Evolutionary conservation across 768 basidiomycete genomes (phyloP), one percentile per base, ranked within the genome.

Genomic region (Tulasnella sp.): DNA sequence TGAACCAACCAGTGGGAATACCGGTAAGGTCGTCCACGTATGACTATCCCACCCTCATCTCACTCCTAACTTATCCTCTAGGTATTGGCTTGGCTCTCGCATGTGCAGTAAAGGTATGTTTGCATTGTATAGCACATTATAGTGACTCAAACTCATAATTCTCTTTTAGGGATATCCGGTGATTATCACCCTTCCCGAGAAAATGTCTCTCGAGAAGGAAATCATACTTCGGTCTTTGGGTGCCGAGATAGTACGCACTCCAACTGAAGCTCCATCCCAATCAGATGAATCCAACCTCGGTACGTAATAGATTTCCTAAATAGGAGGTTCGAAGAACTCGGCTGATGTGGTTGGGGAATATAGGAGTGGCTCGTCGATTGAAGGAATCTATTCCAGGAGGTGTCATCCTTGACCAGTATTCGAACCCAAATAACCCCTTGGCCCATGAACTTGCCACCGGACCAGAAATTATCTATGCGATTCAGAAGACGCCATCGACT

Each of bases 201-300:
- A 96, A 70, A 98, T 96, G 93, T 90, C 87, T 4, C 65, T 79
- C 75, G 93, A 99, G 68, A 99, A 99, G 65, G 90, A 91, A 67
- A 87, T 87, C 1, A 75, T 87, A 20, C 72, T 99, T 25, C 80
- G 87, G 34, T 89, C 90, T 0, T 74, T 96, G 8, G 93, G 95
- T 3, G 95, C 95, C 2, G 83, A 90, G 63, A 90, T 99, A 46
- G 72, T 98, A 48, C 84, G 95, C 44, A 96, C 95, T 3, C 93
- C 93, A 3, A 89, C 79, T 9, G 83, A 83, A 48, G 89, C 85
- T 1, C 76, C 85, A 4, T 93, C 79, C 78, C 83, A 95, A 61
- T 79, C 89, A 1, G 82, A 85, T 12, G 82, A 89, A 37, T 87
- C 84, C 56, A 86, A 95, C 63, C 84, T 98, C 77, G 86, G 88